Conservation (phyloP, 2,329 filamentous ascomycete genomes). For the Penicillium sclerotiorum region DNA sequence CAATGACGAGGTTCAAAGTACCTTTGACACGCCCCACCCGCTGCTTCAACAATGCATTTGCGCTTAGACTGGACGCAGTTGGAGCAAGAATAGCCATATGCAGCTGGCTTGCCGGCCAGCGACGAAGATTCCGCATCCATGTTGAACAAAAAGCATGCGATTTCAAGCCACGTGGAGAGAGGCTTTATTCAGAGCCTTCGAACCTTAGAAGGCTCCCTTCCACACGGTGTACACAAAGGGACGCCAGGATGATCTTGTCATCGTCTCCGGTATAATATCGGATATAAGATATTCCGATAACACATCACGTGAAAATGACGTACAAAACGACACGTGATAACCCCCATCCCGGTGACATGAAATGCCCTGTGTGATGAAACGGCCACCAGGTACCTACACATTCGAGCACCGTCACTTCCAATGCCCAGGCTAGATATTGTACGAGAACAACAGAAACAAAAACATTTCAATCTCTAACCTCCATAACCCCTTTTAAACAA, state of each 20-base stretch:
- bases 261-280: too few relatives aligned
- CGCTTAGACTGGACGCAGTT: slow-evolving; percentile 15
- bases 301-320: too few relatives aligned
- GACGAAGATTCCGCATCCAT: too few relatives aligned
- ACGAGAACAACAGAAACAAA: slow-evolving; percentile 4
- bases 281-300: too few relatives aligned
- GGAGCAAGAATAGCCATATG: slow-evolving; percentile 12
- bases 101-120: slow-evolving; percentile 3
- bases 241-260: too few relatives aligned
- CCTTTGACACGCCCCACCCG: background rate
- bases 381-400: slow-evolving; percentile 14
- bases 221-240: too few relatives aligned
- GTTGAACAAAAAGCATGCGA: too few relatives aligned
- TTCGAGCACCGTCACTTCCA: slow-evolving; percentile 13
- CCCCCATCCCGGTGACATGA: slow-evolving; percentile 19
- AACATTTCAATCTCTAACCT: slow-evolving; percentile 3
- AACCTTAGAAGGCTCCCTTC: too few relatives aligned
- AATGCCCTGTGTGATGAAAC: slow-evolving; percentile 19
- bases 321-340: too few relatives aligned
- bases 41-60: slow-evolving; percentile 6
- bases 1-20: background rate
- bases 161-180: too few relatives aligned
- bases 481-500: slow-evolving; percentile 4
- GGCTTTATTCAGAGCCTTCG: too few relatives aligned
- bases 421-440: slow-evolving; percentile 8